phyloP scores from a whole-genome alignment of 306 rosid genomes.

The Ceratonia siliqua region DNA sequence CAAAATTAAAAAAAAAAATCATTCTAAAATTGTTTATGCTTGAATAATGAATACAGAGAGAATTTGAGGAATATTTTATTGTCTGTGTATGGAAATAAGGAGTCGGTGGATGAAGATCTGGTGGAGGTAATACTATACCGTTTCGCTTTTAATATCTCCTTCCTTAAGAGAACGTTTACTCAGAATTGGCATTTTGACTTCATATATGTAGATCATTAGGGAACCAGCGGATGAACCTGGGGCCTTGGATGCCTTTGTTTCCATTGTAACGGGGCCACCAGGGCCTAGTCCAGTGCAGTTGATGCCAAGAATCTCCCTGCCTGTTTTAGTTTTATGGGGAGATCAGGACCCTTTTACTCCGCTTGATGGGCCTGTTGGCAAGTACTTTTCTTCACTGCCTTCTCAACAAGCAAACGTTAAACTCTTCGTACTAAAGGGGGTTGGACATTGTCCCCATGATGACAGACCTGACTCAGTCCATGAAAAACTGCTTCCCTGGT shows the following conservation, averaged over 20 bases:
- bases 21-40: constrained; percentile 19
- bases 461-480: constrained; percentile 84
- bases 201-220: constrained; percentile 63
- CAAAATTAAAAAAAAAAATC: background rate
- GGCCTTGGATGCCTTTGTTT: constrained; percentile 84
- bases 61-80: constrained; percentile 62
- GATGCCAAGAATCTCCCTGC: constrained; percentile 67
- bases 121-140: constrained; percentile 59
- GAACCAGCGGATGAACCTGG: constrained; percentile 76
- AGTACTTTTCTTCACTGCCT: constrained; percentile 69
- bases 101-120: constrained; percentile 81
- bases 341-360: constrained; percentile 92
- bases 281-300: constrained; percentile 82
- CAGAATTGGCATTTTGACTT: constrained; percentile 1
- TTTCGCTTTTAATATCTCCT: background rate
- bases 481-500: constrained; percentile 80
- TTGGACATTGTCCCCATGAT: constrained; percentile 96
- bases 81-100: constrained; percentile 80
- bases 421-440: constrained; percentile 70
- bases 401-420: constrained; percentile 54
- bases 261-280: constrained; percentile 87
- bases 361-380: constrained; percentile 92
- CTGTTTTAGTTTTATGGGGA: constrained; percentile 87
- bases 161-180: background rate
- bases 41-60: constrained; percentile 60